A percentile compares a stretch with the other conserved stretches of the same genome.
These are phyloP conservation scores for Hygrophila difformis DNA, from an alignment of 257 asterid genomes.

Conservation along the genomic window DNA sequence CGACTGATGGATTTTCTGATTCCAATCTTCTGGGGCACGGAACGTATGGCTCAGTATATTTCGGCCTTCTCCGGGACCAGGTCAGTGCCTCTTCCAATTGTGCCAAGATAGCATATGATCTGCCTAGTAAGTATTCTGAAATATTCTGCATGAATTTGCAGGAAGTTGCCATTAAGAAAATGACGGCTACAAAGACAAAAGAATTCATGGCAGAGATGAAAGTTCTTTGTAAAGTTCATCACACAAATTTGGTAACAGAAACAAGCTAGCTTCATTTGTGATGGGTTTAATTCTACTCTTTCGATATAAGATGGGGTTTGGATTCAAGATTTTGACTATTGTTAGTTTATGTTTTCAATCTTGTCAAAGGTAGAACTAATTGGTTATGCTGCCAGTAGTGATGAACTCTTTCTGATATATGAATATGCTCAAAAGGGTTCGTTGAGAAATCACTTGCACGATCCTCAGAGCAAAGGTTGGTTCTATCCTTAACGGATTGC, in stretches of 20 bases:
- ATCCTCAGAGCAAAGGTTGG: slow-evolving; percentile 78
- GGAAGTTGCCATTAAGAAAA: slow-evolving; percentile 91
- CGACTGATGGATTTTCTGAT: slow-evolving; percentile 82
- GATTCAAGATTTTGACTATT: slow-evolving; percentile 15
- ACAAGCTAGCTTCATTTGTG: slow-evolving; percentile 7
- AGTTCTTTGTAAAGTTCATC: slow-evolving; percentile 97
- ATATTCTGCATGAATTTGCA: slow-evolving; percentile 22
- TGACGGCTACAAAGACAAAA: slow-evolving; percentile 85
- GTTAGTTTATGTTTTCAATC: slow-evolving; percentile 15
- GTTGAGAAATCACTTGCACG: slow-evolving; percentile 79
- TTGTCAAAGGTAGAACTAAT: slow-evolving; percentile 88
- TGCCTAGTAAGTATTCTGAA: slow-evolving; percentile 9
- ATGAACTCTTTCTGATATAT: slow-evolving; percentile 78
- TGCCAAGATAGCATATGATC: background rate
- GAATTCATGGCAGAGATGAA: slow-evolving; percentile 93
- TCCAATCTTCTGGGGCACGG: slow-evolving; percentile 91
- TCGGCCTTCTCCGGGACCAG: slow-evolving; percentile 81
- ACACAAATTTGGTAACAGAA: slow-evolving; percentile 76
- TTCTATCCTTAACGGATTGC: background rate
- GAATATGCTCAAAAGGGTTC: slow-evolving; percentile 95
- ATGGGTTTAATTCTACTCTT: slow-evolving; percentile 3
- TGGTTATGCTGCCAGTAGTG: slow-evolving; percentile 75
- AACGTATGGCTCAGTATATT: slow-evolving; percentile 86
- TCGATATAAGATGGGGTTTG: slow-evolving; percentile 2
- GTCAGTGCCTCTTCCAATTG: slow-evolving; percentile 26